Evolutionary conservation across 352 stramenopile genomes (phyloP), one percentile per base, ranked within the genome.

Genomic region (Phytophthora aleatoria): DNA sequence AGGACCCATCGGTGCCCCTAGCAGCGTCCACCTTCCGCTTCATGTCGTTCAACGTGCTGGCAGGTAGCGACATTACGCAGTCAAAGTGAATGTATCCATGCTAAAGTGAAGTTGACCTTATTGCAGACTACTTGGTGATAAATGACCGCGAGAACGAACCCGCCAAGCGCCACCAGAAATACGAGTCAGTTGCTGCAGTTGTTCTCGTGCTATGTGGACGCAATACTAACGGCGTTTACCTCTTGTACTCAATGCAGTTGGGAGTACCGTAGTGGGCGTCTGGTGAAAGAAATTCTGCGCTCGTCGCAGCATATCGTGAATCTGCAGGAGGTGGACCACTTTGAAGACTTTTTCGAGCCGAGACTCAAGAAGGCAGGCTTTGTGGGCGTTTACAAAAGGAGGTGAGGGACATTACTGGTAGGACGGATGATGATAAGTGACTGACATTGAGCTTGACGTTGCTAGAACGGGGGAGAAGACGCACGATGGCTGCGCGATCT

Each of bases 241-340:
- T 12, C 31, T 36, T 41, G 35, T 41, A 41, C 7, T 38, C 8
- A 20, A 12, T 53, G n/a, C 33, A 83, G 72, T n/a, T 82, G 82
- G 82, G 50, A 61, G 38, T 81, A 90, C 57, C 80, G 83, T 42
- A 55, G 71, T 28, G 57, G 60, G 13, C 71, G 75, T 0, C 55
- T 91, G 35, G 42, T 90, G 42, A 74, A 72, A 53, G 78, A 91
- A 56, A 88, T 91, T 41, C 6, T 85, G 15, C 41, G 50, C 36
- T 85, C 71, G 76, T 43, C 43, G n/a, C 68, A 80, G 8, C 51
- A 88, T 45, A 55, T 91, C 13, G 65, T 91, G 38, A 89, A 81
- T 56, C 60, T 91, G 42, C 83, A 91, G 50, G 83, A 91, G 61
- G 83, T 90, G 43, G 83, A 91, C 63, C 83, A 91, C 51, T 91